Evolutionary conservation across 257 asterid genomes (phyloP).

Genomic region (Plantago elongata): DNA sequence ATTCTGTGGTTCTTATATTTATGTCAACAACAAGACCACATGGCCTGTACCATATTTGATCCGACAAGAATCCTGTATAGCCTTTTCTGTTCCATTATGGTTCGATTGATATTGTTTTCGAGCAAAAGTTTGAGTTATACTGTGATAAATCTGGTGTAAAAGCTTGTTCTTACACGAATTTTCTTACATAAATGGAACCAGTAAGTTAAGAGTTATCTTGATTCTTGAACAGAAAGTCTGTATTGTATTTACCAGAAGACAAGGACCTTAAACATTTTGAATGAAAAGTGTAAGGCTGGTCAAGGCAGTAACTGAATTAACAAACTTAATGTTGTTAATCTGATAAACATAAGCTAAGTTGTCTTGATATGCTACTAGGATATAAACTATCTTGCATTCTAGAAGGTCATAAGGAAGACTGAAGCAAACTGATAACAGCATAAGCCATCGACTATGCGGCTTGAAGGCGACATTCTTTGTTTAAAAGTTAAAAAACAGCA

Average conservation of each 20-base stretch:
- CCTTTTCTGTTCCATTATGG: neutral
- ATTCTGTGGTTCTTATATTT: slow-evolving; percentile 9
- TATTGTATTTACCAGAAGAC: neutral
- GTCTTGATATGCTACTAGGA: slow-evolving; percentile 4
- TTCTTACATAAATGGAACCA: neutral
- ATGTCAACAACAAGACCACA: slow-evolving; percentile 24
- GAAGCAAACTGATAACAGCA: slow-evolving; percentile 23
- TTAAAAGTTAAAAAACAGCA: slow-evolving; percentile 7
- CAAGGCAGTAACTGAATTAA: neutral
- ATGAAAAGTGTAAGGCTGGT: neutral
- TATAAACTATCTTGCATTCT: slow-evolving; percentile 5
- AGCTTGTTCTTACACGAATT: no score
- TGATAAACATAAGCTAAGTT: slow-evolving; percentile 5
- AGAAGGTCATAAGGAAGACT: slow-evolving; percentile 24
- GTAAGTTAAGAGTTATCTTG: no score
- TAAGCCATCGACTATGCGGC: slow-evolving; percentile 32
- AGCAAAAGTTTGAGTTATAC: no score
- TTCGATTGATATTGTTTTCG: neutral
- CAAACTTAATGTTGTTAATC: slow-evolving; percentile 1
- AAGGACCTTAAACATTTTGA: no score
- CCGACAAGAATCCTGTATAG: slow-evolving; percentile 28
- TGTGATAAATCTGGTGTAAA: no score
- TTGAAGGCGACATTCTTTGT: slow-evolving; percentile 28
- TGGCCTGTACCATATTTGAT: slow-evolving; percentile 28
- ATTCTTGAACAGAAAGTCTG: no score